Evolutionary conservation across 176 grass and related monocot genomes (phyloP).

Genomic region (Cenchrus americanus): DNA sequence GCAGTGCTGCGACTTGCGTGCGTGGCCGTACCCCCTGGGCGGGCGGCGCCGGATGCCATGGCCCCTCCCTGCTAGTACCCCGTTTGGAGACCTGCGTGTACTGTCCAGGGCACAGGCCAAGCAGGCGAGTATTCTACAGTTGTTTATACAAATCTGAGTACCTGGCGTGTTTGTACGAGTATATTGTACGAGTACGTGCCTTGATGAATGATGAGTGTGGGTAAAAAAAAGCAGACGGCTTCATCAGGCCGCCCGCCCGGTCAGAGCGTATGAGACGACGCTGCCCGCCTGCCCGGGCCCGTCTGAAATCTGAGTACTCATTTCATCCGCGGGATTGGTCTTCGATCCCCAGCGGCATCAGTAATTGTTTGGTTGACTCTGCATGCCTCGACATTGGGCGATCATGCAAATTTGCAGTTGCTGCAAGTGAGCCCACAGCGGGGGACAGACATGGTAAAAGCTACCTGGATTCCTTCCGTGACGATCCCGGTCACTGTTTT

Average conservation of each 20-base stretch:
- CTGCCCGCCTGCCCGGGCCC: no score
- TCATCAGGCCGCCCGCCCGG: no score
- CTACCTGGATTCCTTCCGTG: neutral
- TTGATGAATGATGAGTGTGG: no score
- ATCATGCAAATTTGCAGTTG: neutral
- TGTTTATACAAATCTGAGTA: neutral
- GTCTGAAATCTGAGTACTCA: neutral
- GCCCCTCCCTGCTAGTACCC: neutral
- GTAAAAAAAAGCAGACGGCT: no score
- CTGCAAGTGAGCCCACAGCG: neutral
- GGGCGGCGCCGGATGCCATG: neutral
- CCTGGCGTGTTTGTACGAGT: no score
- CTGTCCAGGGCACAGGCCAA: neutral
- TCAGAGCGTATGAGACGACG: no score
- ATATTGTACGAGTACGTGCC: no score
- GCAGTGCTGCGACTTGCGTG: neutral
- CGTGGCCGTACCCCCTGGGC: neutral
- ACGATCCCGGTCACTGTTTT: neutral
- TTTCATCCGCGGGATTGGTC: slow-evolving; percentile 5
- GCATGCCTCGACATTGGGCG: neutral
- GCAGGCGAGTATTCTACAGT: no score
- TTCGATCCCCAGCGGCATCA: neutral
- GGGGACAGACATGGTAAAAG: neutral
- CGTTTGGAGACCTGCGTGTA: neutral
- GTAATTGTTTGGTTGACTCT: slow-evolving; percentile 35